These are phyloP conservation scores for Cyclanthera cordifolia DNA, from an alignment of 306 rosid species.

Conservation along the genomic window DNA sequence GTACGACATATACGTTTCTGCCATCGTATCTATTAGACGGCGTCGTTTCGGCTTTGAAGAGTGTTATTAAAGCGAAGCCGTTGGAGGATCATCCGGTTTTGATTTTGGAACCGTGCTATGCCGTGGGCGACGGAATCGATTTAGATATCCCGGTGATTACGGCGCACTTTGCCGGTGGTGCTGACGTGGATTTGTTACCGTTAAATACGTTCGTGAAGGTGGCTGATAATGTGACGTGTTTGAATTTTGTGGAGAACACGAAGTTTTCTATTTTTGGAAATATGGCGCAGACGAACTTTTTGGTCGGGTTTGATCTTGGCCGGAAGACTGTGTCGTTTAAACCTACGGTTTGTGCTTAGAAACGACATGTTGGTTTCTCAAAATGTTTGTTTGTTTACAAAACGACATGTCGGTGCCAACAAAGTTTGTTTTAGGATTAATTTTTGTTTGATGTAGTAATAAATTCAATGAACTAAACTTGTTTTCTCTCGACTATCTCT, in stretches of 20 bases:
- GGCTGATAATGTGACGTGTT: slow-evolving; percentile 25
- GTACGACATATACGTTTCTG: slow-evolving; percentile 30
- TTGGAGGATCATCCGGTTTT: slow-evolving; percentile 26
- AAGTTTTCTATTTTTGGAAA: slow-evolving; percentile 27
- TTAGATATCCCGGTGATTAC: slow-evolving; percentile 22
- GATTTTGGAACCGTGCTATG: slow-evolving; percentile 26
- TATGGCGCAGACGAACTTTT: slow-evolving; percentile 41
- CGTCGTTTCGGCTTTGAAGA: slow-evolving; percentile 21
- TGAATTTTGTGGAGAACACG: slow-evolving; percentile 8
- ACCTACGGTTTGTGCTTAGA: slow-evolving; percentile 27
- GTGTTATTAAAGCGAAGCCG: slow-evolving; percentile 7
- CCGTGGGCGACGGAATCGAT: background rate
- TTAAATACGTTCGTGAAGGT: slow-evolving; percentile 24
- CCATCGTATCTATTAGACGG: slow-evolving; percentile 12
- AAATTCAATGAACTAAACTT: too few relatives aligned
- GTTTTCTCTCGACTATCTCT: too few relatives aligned
- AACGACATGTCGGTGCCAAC: too few relatives aligned
- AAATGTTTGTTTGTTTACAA: too few relatives aligned
- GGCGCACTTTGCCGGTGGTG: slow-evolving; percentile 31
- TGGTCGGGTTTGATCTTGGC: slow-evolving; percentile 33
- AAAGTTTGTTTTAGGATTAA: too few relatives aligned
- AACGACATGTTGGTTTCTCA: background rate
- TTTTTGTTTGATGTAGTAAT: too few relatives aligned
- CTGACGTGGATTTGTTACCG: slow-evolving; percentile 30
- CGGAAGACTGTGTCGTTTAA: slow-evolving; percentile 24